Evolutionary conservation across 257 asterid species (phyloP), one percentile per base, ranked within the genome.

Genomic region (Penstemon eatonii): DNA sequence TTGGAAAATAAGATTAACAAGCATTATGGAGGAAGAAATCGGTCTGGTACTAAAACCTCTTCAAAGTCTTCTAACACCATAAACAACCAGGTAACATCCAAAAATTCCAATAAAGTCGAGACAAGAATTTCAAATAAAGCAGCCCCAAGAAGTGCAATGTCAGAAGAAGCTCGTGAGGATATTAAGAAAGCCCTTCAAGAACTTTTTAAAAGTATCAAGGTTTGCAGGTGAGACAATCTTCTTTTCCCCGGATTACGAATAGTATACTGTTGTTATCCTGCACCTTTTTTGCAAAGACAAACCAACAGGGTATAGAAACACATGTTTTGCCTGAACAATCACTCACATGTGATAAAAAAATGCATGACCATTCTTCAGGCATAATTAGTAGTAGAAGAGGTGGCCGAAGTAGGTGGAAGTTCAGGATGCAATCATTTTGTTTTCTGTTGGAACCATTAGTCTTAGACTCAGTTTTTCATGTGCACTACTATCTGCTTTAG

Each of bases 141-240:
- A 45, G 52, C 61, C 49, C 52, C 81, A 39, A 76, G 70, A 75
- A 73, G 66, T 70, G 78, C 80, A 8, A 84, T 88, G 88, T 65
- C 95, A 8, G 87, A 79, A 66, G 92, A 82, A 71, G 86, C 79
- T 77, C 82, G 87, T 38, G 94, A 88, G 56, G 84, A 83, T 81
- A 65, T 85, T 55, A 78, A 73, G 8, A 83, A 83, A 75, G 87
- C 89, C 40, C 87, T 93, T 76, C 81, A 72, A 69, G 81, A 78
- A 69, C 76, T 90, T 69, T 86, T 93, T 44, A 83, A 85, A 71
- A 65, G 19, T 63, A 76, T 74, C 71, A 91, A 87, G 81, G 89
- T 84, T 86, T 93, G 95, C 90, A 87, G 97, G 99, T 91, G 73
- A 82, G 79, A 15, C 13, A 4, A 76, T 78, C 18, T 40, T 11